Evolutionary conservation across 352 stramenopile species (phyloP), one percentile per base, ranked within the genome.

Genomic region (Phytophthora boehmeriae): DNA sequence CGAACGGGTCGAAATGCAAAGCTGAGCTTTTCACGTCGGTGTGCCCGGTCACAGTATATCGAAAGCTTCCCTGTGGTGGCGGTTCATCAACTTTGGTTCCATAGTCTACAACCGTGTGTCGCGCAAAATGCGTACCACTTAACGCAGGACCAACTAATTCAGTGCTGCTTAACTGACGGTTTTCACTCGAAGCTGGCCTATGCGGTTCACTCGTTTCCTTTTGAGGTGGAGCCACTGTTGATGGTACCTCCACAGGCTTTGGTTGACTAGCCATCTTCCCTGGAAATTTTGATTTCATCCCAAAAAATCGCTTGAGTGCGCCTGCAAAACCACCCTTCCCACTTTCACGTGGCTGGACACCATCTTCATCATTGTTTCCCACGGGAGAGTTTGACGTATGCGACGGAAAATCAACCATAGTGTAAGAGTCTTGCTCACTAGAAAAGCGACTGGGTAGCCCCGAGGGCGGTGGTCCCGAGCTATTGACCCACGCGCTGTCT

Each of bases 281-380:
- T 6, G 35, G 5, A 5, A 46, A 22, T 46, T 77, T 84, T 2
- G 61, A 62, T 19, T 52, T 70, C 42, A 91, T 82, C 4, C 80
- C 80, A 39, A 93, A 90, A 8, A 93, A 85, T 0, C 84, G 70
- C 62, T 91, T 91, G 0, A 93, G 42, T 19, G 73, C 82, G 14
- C 75, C 73, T 36, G 76, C 64, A 20, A 93, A 77, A 1, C 83
- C 73, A 5, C 57, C 54, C 16, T 63, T 70, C 8, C 32, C 53
- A 14, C 35, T 50, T 42, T 54, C 41, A 6, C 27, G 23, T 36
- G 19, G 17, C 35, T 41, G 0, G 28, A n/a, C 34, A 51, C 23
- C 38, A 32, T 16, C 19, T 2, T 30, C 41, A 48, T 36, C 35
- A 48, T 35, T 47, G 16, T 54, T 68, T 52, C 56, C 44, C 14